phyloP scores from a whole-genome alignment of 2,329 filamentous ascomycete genomes.

The Thielaviopsis euricoi region DNA sequence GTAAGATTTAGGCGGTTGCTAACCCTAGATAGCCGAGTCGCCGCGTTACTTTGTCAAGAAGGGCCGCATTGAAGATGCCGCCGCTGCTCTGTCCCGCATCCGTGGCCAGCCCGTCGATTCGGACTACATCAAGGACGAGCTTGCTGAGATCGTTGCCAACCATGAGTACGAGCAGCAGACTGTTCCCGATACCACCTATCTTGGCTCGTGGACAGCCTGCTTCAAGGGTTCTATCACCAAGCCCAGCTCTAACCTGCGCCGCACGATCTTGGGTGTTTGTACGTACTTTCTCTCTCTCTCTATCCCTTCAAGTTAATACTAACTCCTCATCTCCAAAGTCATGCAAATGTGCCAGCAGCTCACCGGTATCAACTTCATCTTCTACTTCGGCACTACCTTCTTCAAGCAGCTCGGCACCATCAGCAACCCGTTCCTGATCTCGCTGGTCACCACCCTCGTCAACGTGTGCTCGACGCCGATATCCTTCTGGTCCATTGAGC shows the following conservation, averaged over 20 bases:
- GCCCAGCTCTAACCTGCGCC: conserved; percentile 50
- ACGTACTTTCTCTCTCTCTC: conserved; percentile 9
- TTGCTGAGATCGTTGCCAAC: conserved; percentile 78
- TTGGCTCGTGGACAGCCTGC: conserved; percentile 52
- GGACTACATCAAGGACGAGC: conserved; percentile 59
- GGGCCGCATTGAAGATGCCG: conserved; percentile 49
- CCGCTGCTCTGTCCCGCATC: conserved; percentile 44
- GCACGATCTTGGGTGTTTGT: conserved; percentile 52
- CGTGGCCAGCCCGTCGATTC: conserved; percentile 60
- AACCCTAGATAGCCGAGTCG: conserved; percentile 41
- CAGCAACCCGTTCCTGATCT: conserved; percentile 63
- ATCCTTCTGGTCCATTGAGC: conserved; percentile 77
- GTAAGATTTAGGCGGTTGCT: neutral
- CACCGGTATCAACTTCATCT: conserved; percentile 89
- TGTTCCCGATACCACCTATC: conserved; percentile 48
- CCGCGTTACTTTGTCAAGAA: conserved; percentile 76
- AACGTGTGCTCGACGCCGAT: conserved; percentile 75
- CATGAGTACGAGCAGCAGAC: conserved; percentile 65
- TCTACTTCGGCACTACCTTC: conserved; percentile 75
- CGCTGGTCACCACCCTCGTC: conserved; percentile 72
- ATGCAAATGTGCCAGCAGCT: conserved; percentile 44
- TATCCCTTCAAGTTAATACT: neutral
- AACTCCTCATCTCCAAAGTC: conserved; percentile 15
- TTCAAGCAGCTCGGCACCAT: conserved; percentile 65
- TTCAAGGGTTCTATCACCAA: conserved; percentile 47